phyloP scores from a whole-genome alignment of 495 filamentous ascomycete genomes.

The Xylaria castorea region DNA sequence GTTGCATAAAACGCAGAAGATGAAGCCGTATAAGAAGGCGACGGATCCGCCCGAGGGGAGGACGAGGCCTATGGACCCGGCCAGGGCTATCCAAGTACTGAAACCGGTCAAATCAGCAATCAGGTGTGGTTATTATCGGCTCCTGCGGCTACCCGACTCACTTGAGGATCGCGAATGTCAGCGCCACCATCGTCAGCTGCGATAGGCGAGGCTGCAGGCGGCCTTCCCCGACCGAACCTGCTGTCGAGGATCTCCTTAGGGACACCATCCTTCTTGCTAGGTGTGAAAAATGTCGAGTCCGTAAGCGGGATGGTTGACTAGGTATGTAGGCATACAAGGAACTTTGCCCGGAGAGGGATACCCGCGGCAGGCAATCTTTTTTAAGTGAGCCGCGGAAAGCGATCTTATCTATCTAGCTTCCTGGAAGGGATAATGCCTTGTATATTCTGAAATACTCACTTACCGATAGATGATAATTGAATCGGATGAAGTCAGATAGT shows the following conservation, averaged over 20 bases:
- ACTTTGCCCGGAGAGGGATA: background rate
- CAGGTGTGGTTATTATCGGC: constrained; percentile 18
- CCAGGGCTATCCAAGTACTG: constrained; percentile 46
- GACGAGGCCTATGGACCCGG: constrained; percentile 45
- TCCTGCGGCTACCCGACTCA: constrained; percentile 26
- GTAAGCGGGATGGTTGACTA: background rate
- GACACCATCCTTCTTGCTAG: constrained; percentile 27
- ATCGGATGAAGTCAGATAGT: background rate
- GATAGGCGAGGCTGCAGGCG: constrained; percentile 40
- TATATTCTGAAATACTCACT: background rate
- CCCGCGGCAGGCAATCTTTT: background rate
- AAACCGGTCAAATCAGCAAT: background rate
- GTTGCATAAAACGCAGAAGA: constrained; percentile 50
- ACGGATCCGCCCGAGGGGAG: constrained; percentile 44
- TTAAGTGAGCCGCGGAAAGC: constrained; percentile 2
- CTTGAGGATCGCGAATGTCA: constrained; percentile 48
- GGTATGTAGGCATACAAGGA: background rate
- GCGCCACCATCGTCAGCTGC: constrained; percentile 41
- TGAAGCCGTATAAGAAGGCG: constrained; percentile 43
- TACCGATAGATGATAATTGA: background rate
- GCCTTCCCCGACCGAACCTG: constrained; percentile 31
- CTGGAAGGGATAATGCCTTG: background rate
- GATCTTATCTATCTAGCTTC: constrained; percentile 2
- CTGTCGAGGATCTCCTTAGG: constrained; percentile 21
- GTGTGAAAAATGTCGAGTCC: background rate